A percentile compares a stretch with the other conserved stretches of the same genome.
phyloP scores from a whole-genome alignment of 345 rosid species.

The Anacardium occidentale region DNA sequence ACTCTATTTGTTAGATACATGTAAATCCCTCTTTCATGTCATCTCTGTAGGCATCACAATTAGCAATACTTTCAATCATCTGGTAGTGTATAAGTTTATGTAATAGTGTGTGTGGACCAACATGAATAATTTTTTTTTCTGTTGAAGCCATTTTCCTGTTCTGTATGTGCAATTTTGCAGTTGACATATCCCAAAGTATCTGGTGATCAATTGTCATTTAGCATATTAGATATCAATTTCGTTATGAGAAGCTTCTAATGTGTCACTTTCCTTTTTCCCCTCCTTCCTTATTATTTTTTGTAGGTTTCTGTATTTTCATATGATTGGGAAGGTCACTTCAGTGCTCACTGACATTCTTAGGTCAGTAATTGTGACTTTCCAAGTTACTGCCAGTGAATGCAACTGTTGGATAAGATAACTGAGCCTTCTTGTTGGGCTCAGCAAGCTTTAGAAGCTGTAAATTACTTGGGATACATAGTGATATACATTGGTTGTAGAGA shows the following conservation, averaged over 20 bases:
- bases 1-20: background rate
- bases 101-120: background rate
- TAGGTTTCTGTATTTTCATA: constrained; percentile 15
- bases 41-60: background rate
- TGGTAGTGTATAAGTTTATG: background rate
- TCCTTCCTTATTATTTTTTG: constrained; percentile 3
- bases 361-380: constrained; percentile 16
- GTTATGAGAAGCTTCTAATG: background rate
- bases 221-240: background rate
- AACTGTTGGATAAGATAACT: constrained; percentile 15
- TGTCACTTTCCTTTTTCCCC: background rate
- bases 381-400: constrained; percentile 1
- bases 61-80: background rate
- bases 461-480: constrained; percentile 8
- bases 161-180: background rate
- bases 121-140: background rate
- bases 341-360: constrained; percentile 16
- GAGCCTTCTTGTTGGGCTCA: constrained; percentile 1
- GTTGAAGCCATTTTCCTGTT: background rate
- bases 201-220: background rate
- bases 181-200: background rate
- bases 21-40: background rate
- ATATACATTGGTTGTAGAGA: constrained; percentile 9
- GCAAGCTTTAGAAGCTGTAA: constrained; percentile 9
- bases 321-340: constrained; percentile 20